Evolutionary conservation across 108 stramenopile genomes (phyloP).

Genomic region (Stephanodiscus triporus): DNA sequence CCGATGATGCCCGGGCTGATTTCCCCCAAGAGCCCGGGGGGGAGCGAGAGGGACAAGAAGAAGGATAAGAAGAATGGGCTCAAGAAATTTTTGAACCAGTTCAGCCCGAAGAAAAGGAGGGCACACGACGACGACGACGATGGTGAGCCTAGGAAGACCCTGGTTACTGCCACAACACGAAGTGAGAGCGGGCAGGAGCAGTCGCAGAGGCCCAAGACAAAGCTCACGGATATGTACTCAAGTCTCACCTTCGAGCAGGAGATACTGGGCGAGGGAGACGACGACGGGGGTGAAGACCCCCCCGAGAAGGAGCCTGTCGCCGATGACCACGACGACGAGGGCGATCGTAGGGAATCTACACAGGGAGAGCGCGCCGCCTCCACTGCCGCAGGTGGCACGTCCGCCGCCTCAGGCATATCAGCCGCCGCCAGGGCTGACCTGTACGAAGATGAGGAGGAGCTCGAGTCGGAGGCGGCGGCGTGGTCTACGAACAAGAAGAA

Average conservation of each 20-base stretch:
- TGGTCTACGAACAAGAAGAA: slow-evolving; percentile 49
- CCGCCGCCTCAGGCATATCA: neutral
- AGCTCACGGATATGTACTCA: slow-evolving; percentile 9
- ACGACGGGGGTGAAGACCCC: neutral
- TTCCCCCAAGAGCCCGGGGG: neutral
- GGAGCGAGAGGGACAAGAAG: neutral
- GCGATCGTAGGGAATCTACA: neutral
- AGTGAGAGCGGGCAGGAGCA: too few species aligned
- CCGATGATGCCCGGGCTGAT: neutral
- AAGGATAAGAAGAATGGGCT: neutral
- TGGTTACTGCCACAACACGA: slow-evolving; percentile 13
- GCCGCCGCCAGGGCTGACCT: slow-evolving; percentile 6
- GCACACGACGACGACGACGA: neutral
- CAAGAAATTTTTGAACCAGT: neutral
- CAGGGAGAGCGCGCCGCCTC: neutral
- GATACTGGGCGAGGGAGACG: neutral
- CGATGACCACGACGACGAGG: slow-evolving; percentile 1
- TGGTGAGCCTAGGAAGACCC: slow-evolving; percentile 4
- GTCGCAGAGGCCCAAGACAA: neutral
- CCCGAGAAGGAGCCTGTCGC: neutral
- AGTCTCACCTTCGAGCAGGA: slow-evolving; percentile 10
- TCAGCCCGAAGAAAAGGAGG: neutral
- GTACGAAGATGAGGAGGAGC: slow-evolving; percentile 39
- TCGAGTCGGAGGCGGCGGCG: slow-evolving; percentile 37
- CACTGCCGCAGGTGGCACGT: neutral